Conservation (phyloP, 805 yeast genomes). For the Spathaspora arborariae region DNA sequence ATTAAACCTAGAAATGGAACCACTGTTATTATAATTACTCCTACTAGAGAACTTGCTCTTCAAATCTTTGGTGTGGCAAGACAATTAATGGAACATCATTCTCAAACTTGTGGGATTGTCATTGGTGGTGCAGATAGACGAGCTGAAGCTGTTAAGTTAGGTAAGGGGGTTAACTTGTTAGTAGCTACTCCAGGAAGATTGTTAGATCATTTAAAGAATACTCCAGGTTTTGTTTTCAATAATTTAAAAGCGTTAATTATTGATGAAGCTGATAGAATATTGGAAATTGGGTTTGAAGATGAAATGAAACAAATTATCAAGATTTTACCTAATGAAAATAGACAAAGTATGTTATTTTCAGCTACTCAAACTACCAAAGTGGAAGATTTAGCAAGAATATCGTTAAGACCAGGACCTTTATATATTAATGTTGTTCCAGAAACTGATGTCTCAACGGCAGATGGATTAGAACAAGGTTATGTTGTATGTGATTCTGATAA, state of each 20-base stretch:
- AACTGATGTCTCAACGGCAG: conserved; percentile 84
- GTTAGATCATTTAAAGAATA: conserved; percentile 93
- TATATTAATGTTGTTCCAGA: conserved; percentile 91
- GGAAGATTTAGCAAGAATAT: conserved; percentile 95
- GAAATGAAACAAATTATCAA: conserved; percentile 97
- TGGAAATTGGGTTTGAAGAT: conserved; percentile 97
- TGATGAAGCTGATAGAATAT: conserved; percentile 97
- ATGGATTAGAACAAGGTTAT: conserved; percentile 97
- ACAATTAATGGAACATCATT: conserved; percentile 84
- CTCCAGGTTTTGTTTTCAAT: conserved; percentile 89
- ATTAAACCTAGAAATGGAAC: conserved; percentile 98
- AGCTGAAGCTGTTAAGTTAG: conserved; percentile 92
- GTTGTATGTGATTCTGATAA: conserved; percentile 97
- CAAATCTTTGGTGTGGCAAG: conserved; percentile 98
- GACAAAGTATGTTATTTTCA: conserved; percentile 97
- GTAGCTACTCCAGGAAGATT: conserved; percentile 98
- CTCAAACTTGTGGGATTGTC: conserved; percentile 93
- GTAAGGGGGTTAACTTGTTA: conserved; percentile 88
- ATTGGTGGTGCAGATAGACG: conserved; percentile 98
- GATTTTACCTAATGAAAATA: conserved; percentile 85
- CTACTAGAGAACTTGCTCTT: conserved; percentile 95
- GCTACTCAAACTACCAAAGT: conserved; percentile 99
- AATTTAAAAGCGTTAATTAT: conserved; percentile 90
- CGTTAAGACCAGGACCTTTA: conserved; percentile 87
- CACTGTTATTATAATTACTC: conserved; percentile 92